Conservation (phyloP, 768 basidiomycete genomes). For the Kwoniella europaea region DNA sequence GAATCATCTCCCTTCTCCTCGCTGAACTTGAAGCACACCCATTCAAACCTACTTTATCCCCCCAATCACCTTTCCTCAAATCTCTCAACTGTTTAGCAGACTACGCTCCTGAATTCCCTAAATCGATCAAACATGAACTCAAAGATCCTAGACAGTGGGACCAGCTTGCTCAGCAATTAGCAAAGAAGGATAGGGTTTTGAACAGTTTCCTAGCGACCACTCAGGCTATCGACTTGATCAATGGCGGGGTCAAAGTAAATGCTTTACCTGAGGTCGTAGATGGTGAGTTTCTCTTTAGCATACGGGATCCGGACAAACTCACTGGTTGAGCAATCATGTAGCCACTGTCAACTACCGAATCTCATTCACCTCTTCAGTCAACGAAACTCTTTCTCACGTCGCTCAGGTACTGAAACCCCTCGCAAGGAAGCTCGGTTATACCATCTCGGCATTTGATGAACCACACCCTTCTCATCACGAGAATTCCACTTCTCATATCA, state of each 20-base stretch:
- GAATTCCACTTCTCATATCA: constrained; percentile 41
- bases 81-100: constrained; percentile 70
- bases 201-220: constrained; percentile 54
- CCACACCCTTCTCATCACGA: background rate
- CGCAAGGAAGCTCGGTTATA: constrained; percentile 46
- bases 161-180: constrained; percentile 62
- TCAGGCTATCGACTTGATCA: constrained; percentile 54
- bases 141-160: constrained; percentile 51
- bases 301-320: constrained; percentile 25
- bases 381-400: constrained; percentile 51
- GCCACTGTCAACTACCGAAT: constrained; percentile 58
- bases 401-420: constrained; percentile 44
- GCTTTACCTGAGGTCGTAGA: constrained; percentile 52
- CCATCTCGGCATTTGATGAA: constrained; percentile 44
- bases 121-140: constrained; percentile 61
- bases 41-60: constrained; percentile 53
- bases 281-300: constrained; percentile 11
- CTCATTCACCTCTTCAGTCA: constrained; percentile 56
- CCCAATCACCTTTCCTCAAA: constrained; percentile 50
- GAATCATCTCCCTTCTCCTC: constrained; percentile 74
- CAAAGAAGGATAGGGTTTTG: constrained; percentile 49
- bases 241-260: constrained; percentile 55
- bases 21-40: constrained; percentile 73
- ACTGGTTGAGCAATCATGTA: background rate
- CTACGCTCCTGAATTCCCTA: constrained; percentile 67